phyloP scores from a whole-genome alignment of 345 rosid species.

The Chamaenerion angustifolium region DNA sequence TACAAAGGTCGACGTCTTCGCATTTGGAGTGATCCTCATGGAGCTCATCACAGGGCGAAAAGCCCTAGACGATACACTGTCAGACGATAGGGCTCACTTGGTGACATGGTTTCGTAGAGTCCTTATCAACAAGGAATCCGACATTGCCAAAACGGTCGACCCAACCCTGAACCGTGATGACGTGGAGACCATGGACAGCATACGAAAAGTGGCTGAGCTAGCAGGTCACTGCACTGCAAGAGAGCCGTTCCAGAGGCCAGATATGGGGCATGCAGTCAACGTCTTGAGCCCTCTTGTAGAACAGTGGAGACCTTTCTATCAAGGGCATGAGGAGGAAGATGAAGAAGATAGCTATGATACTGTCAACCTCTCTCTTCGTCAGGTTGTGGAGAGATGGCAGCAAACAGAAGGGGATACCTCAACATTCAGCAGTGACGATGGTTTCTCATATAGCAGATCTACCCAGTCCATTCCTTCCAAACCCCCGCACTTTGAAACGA shows the following conservation, averaged over 20 bases:
- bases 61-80: constrained; percentile 54
- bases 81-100: constrained; percentile 56
- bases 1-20: constrained; percentile 72
- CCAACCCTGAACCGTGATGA: constrained; percentile 35
- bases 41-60: constrained; percentile 75
- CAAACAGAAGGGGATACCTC: constrained; percentile 29
- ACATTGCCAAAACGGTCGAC: constrained; percentile 45
- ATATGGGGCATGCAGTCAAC: constrained; percentile 79
- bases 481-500: no score
- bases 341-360: constrained; percentile 48
- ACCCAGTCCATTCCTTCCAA: no score
- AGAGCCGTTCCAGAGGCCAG: constrained; percentile 75
- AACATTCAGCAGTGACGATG: no score
- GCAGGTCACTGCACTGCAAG: constrained; percentile 87
- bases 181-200: constrained; percentile 39
- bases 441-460: no score
- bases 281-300: constrained; percentile 64
- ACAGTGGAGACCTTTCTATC: constrained; percentile 70
- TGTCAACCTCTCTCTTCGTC: constrained; percentile 66
- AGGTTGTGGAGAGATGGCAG: constrained; percentile 78
- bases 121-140: constrained; percentile 41
- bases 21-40: constrained; percentile 80
- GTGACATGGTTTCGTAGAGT: constrained; percentile 77
- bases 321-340: constrained; percentile 43
- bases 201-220: constrained; percentile 53